Evolutionary conservation across 2,329 filamentous ascomycete genomes (phyloP).

Genomic region (Cladosporium sp.): DNA sequence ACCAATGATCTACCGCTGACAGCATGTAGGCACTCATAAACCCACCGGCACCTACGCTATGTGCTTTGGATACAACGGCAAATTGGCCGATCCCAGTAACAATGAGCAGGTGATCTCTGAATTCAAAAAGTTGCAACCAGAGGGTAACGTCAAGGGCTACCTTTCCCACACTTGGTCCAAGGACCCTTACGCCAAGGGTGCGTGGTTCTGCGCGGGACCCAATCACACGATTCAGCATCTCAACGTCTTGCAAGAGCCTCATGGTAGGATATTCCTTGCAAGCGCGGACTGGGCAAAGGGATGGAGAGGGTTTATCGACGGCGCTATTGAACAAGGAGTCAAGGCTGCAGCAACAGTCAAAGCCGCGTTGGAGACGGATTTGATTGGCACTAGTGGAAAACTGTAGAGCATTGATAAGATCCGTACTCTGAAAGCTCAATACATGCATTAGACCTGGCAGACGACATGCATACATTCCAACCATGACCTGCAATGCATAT

Average conservation of each 20-base stretch:
- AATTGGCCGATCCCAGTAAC: conserved; percentile 1
- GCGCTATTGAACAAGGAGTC: conserved; percentile 30
- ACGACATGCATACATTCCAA: too few relatives aligned
- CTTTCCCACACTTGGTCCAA: conserved; percentile 29
- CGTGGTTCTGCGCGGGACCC: conserved; percentile 23
- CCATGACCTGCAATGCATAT: too few relatives aligned
- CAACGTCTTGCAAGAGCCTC: conserved; percentile 23
- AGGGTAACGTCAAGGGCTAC: conserved; percentile 12
- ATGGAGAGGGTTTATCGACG: conserved; percentile 35
- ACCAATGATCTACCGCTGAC: background rate
- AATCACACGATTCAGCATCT: conserved; percentile 20
- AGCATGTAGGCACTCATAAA: too few relatives aligned
- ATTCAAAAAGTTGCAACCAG: background rate
- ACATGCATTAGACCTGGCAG: too few relatives aligned
- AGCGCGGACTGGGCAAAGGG: conserved; percentile 34
- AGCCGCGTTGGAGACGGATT: background rate
- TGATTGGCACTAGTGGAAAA: background rate
- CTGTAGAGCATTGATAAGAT: background rate
- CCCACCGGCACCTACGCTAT: background rate
- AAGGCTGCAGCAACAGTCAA: background rate
- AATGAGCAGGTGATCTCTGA: conserved; percentile 3
- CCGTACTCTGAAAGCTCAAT: too few relatives aligned
- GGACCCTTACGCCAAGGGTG: conserved; percentile 28
- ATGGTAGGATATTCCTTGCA: conserved; percentile 30
- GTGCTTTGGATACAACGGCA: background rate